These are phyloP conservation scores for Asclepias syriaca DNA, from an alignment of 257 asterid species.

Conservation along the genomic window DNA sequence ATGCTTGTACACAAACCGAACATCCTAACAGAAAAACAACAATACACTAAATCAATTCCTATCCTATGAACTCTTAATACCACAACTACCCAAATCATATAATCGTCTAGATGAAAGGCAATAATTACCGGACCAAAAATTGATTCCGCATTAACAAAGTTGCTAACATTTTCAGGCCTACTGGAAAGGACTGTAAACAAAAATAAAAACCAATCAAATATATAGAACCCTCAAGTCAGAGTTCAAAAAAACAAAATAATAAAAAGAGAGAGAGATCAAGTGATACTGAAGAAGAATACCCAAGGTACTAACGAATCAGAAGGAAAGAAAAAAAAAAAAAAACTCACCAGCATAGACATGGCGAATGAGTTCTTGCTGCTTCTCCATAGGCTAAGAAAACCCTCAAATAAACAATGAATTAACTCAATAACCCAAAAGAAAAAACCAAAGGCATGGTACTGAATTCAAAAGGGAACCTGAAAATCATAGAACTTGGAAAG, in stretches of 20 bases:
- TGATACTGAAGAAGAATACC: neutral
- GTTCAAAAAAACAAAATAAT: neutral
- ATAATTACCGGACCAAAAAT: slow-evolving; percentile 28
- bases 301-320: neutral
- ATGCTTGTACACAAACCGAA: slow-evolving; percentile 32
- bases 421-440: neutral
- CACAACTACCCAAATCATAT: neutral
- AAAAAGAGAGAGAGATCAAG: neutral
- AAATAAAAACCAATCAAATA: slow-evolving; percentile 4
- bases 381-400: slow-evolving; percentile 24
- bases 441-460: neutral
- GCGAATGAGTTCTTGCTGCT: slow-evolving; percentile 29
- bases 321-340: neutral
- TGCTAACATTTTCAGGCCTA: slow-evolving; percentile 32
- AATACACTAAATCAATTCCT: neutral
- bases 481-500: slow-evolving; percentile 30
- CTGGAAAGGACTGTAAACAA: slow-evolving; percentile 20
- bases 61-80: neutral
- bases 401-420: neutral
- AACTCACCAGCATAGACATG: slow-evolving; percentile 26
- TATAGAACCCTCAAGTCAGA: neutral
- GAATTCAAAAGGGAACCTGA: slow-evolving; percentile 20
- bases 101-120: neutral
- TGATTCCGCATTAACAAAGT: slow-evolving; percentile 25
- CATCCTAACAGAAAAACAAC: slow-evolving; percentile 16